Base-by-base conservation (phyloP, 805 yeast genomes). In the Saccharomycopsis sp. region DNA sequence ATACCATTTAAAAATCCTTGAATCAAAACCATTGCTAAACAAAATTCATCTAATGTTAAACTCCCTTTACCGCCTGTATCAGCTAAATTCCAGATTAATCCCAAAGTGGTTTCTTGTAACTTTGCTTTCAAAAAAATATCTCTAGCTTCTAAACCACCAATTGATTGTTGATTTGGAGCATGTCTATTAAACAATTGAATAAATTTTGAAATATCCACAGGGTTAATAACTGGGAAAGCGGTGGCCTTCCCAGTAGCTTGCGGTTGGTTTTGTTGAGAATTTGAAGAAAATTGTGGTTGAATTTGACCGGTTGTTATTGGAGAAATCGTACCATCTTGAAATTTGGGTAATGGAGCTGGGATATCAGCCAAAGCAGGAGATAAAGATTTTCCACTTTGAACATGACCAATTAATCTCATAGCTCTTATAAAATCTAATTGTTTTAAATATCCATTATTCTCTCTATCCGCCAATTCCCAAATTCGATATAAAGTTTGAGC, bases 381-480 rank as follows among this genome's bases (percentile, higher is more conserved):
- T 17, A 79, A 63, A n/a, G 70, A 67, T 47, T 71, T 66, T 21
- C 95, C 94, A 7, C 70, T 61, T 66, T 93, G 97, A 37, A 85
- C 80, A 59, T 86, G 85, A 22, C 94, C 95, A 56, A 93, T 85
- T 53, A 87, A 68, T 60, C 99, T 76, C 77, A 93, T 73, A 17
- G 97, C 96, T 43, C 79, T 74, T 51, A 84, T 76, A 63, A 93
- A 93, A 21, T 89, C 90, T 45, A 74, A 70, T 58, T 81, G 85
- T 54, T 81, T 82, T 51, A 93, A 69, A 57, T 81, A 84, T 0
- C 99, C 99, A 51, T 79, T 72, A 65, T 87, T 87, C 48, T 78
- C 80, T n/a, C 76, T 74, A 64, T 93, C 99, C n/a, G 96, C 88
- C 28, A 84, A 60, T 61, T 85, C 89, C 98, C 98, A 93, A 51